Conservation (phyloP, 495 filamentous ascomycete species). For the Talaromyces trachyspermus region DNA sequence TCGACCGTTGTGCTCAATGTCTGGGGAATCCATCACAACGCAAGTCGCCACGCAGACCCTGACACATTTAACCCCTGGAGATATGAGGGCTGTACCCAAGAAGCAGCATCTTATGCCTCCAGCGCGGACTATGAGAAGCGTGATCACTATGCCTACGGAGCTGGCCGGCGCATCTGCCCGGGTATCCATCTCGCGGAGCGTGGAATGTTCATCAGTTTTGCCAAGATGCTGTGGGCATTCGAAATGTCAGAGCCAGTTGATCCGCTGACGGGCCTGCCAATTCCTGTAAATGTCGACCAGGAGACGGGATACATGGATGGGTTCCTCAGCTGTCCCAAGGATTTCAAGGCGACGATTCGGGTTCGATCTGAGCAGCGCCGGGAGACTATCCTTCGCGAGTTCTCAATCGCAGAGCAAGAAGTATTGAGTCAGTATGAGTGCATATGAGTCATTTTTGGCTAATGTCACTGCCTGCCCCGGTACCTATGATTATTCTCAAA, state of each 20-base stretch:
- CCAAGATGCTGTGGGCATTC: conserved; percentile 47
- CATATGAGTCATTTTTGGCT: too few relatives aligned
- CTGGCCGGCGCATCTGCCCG: conserved; percentile 49
- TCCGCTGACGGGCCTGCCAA: conserved; percentile 5
- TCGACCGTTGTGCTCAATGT: conserved; percentile 25
- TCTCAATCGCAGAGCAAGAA: too few relatives aligned
- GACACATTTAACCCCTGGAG: conserved; percentile 48
- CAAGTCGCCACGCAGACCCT: conserved; percentile 34
- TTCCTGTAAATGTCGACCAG: conserved; percentile 9
- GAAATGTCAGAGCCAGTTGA: conserved; percentile 7
- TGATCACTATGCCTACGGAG: conserved; percentile 25
- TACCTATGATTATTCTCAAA: too few relatives aligned
- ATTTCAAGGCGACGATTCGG: too few relatives aligned
- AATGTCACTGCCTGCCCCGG: too few relatives aligned
- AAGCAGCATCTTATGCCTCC: conserved; percentile 16
- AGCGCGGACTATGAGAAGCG: conserved; percentile 22
- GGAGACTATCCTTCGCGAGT: too few relatives aligned
- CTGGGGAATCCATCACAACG: conserved; percentile 29
- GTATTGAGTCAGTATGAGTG: too few relatives aligned
- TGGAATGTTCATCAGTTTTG: conserved; percentile 47
- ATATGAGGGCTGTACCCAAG: conserved; percentile 15
- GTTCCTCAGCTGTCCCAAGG: too few relatives aligned
- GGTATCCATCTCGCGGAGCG: conserved; percentile 54
- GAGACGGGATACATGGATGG: conserved; percentile 20
- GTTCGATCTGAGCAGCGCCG: too few relatives aligned